A percentile compares a stretch with the other conserved stretches of the same genome.
Conservation (phyloP, 768 basidiomycete species). For the Mrakia frigida region DNA sequence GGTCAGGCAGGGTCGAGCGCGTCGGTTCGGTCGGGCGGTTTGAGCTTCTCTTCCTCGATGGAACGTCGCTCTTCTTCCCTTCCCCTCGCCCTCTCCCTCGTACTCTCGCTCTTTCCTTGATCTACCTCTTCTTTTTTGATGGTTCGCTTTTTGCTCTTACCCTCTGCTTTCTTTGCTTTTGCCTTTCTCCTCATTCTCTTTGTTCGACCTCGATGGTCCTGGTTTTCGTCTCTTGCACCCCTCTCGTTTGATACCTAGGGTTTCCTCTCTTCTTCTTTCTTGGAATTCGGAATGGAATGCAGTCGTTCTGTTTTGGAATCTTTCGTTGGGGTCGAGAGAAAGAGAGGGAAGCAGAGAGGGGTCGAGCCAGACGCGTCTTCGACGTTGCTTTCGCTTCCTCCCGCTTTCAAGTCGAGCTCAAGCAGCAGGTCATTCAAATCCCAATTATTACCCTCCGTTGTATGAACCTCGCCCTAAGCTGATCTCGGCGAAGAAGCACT, state of each 20-base stretch:
- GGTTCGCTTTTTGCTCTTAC: background rate
- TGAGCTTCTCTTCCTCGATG: no score
- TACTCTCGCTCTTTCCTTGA: background rate
- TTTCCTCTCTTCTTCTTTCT: background rate
- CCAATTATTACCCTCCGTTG: no score
- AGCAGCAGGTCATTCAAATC: no score
- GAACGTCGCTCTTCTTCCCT: no score
- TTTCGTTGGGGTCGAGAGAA: background rate
- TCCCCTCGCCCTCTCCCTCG: background rate
- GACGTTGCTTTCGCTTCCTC: no score
- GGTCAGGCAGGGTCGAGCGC: no score
- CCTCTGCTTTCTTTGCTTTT: background rate
- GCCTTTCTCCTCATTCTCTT: background rate
- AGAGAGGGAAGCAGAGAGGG: no score
- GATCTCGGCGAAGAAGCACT: no score
- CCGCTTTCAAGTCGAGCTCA: no score
- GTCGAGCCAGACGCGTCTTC: no score
- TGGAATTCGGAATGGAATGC: background rate
- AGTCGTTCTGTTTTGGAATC: background rate
- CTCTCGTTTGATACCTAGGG: conserved; percentile 11
- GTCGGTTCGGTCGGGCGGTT: no score
- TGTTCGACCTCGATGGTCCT: background rate
- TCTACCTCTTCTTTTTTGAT: background rate
- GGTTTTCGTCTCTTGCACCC: background rate
- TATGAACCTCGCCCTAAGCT: no score